Base-by-base conservation (phyloP, 176 grass and related monocot genomes). In the Thinopyrum elongatum region DNA sequence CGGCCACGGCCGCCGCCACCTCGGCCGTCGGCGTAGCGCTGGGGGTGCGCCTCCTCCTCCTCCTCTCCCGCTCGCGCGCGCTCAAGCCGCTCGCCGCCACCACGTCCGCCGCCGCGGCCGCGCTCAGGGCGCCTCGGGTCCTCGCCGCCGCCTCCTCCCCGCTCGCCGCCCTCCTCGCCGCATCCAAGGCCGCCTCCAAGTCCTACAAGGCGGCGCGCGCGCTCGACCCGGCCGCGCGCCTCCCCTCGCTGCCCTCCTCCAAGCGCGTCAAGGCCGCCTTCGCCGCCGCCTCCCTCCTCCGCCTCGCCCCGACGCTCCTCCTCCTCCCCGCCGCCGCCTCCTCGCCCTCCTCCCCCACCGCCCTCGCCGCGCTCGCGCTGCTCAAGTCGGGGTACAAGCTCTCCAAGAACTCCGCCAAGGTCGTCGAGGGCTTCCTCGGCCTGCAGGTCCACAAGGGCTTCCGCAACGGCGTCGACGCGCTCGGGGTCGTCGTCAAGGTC, bases 381-480 rank as follows among this genome's bases (percentile, higher is more conserved):
- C 82, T 99, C 67, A 99, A 93, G 70, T 90, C 83, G 0, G 72
- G 97, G 0, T 96, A 98, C 79, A 80, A 88, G 89, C 76, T 98
- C 1, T 92, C 94, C 2, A 98, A 95, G 80, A 98, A 96, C 29
- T 87, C 84, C 11, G 85, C 86, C 7, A 95, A 98, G 78, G 78
- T 98, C 88, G 41, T 96, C 8, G 94, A 98, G 79, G 94, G 94
- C 6, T 94, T 96, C 77, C 86, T 94, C 4, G 97, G 97, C 6
- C 86, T 96, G 59, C 94, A 95, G 86, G 86, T 98, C 28, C 88
- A 95, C 86, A 94, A 91, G 88, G 92, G 92, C 1, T 67, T 98
- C 73, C 42, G 73, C 26, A 76, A 76, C 73, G 73, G 73, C 15
- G 44, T 96, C 61, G 97, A 91, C 74, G 88, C 94, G 23, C 84